Evolutionary conservation across 192 early-diverging fungal species (phyloP), one percentile per base, ranked within the genome.

Genomic region (Chytriomyces hyalinus): DNA sequence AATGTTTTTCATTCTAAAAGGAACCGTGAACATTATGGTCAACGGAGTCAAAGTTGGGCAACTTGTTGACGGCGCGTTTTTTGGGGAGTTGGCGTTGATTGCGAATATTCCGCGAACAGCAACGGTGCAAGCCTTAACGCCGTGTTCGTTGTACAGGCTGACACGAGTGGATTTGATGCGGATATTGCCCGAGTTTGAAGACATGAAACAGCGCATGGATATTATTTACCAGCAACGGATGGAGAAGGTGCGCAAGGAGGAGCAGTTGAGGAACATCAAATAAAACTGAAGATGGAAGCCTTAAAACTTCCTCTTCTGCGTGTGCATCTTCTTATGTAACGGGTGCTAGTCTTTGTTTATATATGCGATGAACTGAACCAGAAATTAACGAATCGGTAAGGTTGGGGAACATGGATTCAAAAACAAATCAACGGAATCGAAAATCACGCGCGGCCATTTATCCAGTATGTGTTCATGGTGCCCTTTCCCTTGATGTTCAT

Each of bases 1-100:
- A 15, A 87, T 87, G 86, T 87, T 77, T 70, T 87, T 87, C 65
- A 84, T 87, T 47, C 50, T 83, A 1, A 51, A 22, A 24, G 86
- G 86, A 22, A 49, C 15, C 6, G 78, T 87, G 2, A 80, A 80
- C 6, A 70, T 85, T 57, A 59, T 80, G 8, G 79, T 87, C 2
- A 76, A 75, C 22, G 62, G 72, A 1, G 76, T 70, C 1, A 44
- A 24, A 43, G 73, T 80, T 49, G 80, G 65, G 28, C 68, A 61
- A 6, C 65, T 86, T 0, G 20, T 36, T 3, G 61, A 78, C 43
- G 83, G 83, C 0, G 28, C 72, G 8, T 84, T 79, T 61, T 84
- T 84, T 76, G 74, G 74, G 61, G 65, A 75, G 26, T 17, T 78
- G 6, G 57, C 65, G 2, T 69, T 68, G 72, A 63, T 79, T 17